These are phyloP conservation scores for Colletotrichum lentis DNA, from an alignment of 2,329 filamentous ascomycete species.

Conservation along the genomic window DNA sequence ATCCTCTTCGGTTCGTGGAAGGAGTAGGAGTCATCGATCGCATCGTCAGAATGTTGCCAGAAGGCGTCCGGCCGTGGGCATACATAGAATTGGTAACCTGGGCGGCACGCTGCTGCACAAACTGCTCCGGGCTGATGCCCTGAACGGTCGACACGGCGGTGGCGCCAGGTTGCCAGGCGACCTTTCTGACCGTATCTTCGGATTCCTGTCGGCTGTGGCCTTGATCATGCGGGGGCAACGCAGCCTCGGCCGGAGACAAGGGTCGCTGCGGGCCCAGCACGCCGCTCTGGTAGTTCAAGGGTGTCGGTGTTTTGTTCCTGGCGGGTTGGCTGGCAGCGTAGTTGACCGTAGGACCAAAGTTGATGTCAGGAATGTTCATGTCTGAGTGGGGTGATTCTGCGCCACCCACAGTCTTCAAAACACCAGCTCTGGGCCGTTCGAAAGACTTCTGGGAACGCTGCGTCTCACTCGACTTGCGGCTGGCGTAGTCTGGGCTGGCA, in stretches of 20 bases:
- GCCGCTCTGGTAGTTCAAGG: conserved; percentile 40
- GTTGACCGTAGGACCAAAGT: conserved; percentile 86
- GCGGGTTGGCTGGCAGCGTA: conserved; percentile 56
- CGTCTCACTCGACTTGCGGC: conserved; percentile 63
- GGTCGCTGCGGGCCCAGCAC: conserved; percentile 42
- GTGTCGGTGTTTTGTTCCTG: conserved; percentile 46
- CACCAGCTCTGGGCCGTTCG: conserved; percentile 78
- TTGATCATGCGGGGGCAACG: conserved; percentile 41
- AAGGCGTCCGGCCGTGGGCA: conserved; percentile 58
- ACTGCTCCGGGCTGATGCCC: conserved; percentile 80
- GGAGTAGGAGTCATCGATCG: conserved; percentile 54
- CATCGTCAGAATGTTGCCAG: conserved; percentile 57
- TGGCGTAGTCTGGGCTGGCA: conserved; percentile 80
- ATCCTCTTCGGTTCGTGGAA: conserved; percentile 52
- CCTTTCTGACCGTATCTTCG: conserved; percentile 67
- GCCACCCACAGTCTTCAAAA: conserved; percentile 80
- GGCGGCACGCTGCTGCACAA: conserved; percentile 78
- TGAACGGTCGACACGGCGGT: conserved; percentile 53
- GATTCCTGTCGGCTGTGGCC: conserved; percentile 58
- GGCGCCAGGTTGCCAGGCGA: conserved; percentile 82
- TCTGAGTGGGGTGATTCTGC: conserved; percentile 44
- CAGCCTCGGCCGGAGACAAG: conserved; percentile 45
- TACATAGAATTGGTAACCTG: conserved; percentile 49
- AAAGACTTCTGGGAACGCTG: conserved; percentile 53
- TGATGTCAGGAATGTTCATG: conserved; percentile 74